These are phyloP conservation scores for Leptographium wingfieldii DNA, from an alignment of 2,329 filamentous ascomycete genomes.

Conservation along the genomic window DNA sequence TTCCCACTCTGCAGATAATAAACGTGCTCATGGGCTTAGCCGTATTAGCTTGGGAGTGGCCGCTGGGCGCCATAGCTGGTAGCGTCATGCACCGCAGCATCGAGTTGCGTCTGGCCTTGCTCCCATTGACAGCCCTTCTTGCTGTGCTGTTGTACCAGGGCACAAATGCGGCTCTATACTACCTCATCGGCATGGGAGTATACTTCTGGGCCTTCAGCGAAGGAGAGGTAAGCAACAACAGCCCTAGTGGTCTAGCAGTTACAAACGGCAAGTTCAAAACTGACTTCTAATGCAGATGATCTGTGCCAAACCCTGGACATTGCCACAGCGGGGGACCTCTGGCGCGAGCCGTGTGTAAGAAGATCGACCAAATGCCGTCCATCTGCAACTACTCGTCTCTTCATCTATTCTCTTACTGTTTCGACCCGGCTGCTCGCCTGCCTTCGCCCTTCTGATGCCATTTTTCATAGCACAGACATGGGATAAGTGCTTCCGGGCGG, in stretches of 20 bases:
- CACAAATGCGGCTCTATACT: conserved; percentile 87
- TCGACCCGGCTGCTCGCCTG: background rate
- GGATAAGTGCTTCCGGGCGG: background rate
- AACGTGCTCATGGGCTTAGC: conserved; percentile 73
- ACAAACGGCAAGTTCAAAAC: background rate
- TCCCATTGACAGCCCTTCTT: conserved; percentile 65
- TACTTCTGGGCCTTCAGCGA: conserved; percentile 98
- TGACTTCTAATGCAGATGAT: conserved; percentile 38
- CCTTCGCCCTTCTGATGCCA: background rate
- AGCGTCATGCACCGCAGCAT: conserved; percentile 73
- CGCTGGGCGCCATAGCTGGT: conserved; percentile 64
- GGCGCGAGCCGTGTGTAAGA: conserved; percentile 14
- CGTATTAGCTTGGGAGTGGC: conserved; percentile 84
- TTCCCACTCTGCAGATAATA: conserved; percentile 81
- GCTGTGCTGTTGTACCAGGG: conserved; percentile 78
- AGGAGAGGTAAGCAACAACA: conserved; percentile 62
- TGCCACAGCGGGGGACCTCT: conserved; percentile 40
- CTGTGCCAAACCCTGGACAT: conserved; percentile 56
- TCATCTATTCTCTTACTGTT: background rate
- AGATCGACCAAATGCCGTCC: background rate
- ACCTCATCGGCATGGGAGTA: conserved; percentile 68
- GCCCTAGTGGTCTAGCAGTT: background rate
- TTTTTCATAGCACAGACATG: background rate
- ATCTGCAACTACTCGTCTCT: background rate
- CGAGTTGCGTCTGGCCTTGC: conserved; percentile 68